These are phyloP conservation scores for Podila clonocystis DNA, from an alignment of 192 early-diverging fungal species.

Conservation along the genomic window DNA sequence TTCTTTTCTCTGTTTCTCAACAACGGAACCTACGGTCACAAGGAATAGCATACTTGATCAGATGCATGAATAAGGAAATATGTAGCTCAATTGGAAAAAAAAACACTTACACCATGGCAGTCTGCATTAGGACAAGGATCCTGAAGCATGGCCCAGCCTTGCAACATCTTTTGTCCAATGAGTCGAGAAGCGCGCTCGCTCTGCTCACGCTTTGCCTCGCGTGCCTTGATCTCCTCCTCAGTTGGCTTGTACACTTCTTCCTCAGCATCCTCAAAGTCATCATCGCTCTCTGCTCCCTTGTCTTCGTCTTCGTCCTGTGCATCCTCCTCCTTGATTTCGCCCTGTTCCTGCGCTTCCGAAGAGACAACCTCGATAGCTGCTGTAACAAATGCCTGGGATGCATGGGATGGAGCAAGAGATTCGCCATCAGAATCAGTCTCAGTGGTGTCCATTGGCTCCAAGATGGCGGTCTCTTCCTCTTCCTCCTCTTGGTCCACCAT, in stretches of 20 bases:
- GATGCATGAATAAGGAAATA: not conserved
- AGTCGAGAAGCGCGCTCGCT: conserved; percentile 58
- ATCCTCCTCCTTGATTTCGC: conserved; percentile 11
- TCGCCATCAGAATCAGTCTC: not conserved
- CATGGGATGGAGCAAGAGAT: not conserved
- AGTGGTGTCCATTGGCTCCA: not conserved
- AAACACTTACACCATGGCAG: conserved; percentile 58
- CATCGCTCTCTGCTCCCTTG: conserved; percentile 35
- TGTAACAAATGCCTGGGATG: not conserved
- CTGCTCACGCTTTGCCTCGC: conserved; percentile 53
- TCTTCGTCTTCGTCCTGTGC: conserved; percentile 18
- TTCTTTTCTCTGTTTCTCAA: conserved; percentile 49
- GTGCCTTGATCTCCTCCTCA: conserved; percentile 40
- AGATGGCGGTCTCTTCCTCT: not conserved
- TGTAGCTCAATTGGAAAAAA: not conserved
- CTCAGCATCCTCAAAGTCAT: conserved; percentile 47
- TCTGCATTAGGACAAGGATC: conserved; percentile 61
- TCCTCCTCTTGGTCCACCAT: conserved; percentile 4
- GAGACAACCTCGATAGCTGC: not conserved
- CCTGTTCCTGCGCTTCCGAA: conserved; percentile 4
- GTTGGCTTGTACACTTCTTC: conserved; percentile 43
- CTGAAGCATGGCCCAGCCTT: conserved; percentile 65
- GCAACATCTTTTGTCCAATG: conserved; percentile 66
- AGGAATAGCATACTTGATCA: not conserved
- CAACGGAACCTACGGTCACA: conserved; percentile 40